These are phyloP conservation scores for Cryphonectria carpinicola DNA, from an alignment of 2,329 filamentous ascomycete species.

Conservation along the genomic window DNA sequence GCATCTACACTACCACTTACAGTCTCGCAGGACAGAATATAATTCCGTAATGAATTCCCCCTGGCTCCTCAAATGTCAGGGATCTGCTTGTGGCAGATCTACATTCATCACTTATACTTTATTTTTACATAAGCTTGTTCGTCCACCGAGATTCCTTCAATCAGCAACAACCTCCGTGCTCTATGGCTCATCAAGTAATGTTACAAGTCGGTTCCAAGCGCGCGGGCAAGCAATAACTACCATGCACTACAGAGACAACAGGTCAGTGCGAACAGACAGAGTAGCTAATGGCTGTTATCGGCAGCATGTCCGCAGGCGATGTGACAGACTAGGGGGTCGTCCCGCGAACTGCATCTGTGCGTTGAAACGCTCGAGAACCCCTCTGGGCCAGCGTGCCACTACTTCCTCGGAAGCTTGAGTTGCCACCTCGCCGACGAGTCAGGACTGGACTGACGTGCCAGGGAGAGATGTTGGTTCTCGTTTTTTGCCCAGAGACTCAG, in stretches of 20 bases:
- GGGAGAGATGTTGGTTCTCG: background rate
- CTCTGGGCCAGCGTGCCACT: background rate
- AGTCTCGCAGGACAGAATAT: background rate
- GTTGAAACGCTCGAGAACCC: conserved; percentile 11
- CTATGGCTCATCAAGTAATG: background rate
- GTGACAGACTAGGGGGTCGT: conserved; percentile 11
- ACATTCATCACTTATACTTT: background rate
- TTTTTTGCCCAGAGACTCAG: background rate
- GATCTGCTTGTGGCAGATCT: background rate
- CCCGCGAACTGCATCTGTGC: conserved; percentile 15
- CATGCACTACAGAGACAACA: background rate
- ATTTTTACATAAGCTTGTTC: background rate
- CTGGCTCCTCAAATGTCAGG: background rate
- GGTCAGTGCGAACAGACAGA: background rate
- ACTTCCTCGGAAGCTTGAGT: background rate
- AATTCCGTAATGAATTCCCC: background rate
- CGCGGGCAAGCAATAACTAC: background rate
- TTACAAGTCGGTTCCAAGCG: background rate
- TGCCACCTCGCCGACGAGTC: background rate
- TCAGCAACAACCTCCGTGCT: background rate
- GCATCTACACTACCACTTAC: background rate
- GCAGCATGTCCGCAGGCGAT: background rate
- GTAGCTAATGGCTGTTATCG: background rate
- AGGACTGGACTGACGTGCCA: background rate
- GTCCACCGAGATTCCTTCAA: background rate